Percentiles rank a stretch among this genome's conserved stretches.
Conservation (phyloP, 1,139 yeast genomes). For the Citeromyces siamensis region DNA sequence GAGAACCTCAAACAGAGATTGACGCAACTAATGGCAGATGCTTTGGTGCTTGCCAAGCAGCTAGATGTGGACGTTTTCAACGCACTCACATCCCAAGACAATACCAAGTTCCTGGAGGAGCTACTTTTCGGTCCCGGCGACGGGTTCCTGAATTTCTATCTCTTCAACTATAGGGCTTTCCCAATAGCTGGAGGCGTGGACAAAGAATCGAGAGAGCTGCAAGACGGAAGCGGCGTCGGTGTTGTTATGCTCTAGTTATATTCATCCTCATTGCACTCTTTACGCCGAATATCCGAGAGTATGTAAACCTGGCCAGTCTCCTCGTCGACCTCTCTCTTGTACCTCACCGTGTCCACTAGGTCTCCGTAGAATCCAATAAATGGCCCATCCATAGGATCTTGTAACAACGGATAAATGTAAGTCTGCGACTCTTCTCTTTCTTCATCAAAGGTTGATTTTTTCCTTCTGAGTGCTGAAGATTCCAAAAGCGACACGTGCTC, state of each 20-base stretch:
- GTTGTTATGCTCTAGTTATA: slow-evolving; percentile 56
- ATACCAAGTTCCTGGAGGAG: slow-evolving; percentile 66
- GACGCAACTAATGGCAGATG: slow-evolving; percentile 52
- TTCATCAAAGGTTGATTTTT: slow-evolving; percentile 36
- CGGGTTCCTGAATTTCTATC: slow-evolving; percentile 79
- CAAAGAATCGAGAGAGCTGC: slow-evolving; percentile 34
- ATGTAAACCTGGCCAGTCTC: slow-evolving; percentile 11
- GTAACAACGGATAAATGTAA: slow-evolving; percentile 36
- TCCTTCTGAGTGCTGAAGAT: slow-evolving; percentile 10
- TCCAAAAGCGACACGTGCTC: background rate
- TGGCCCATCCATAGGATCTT: slow-evolving; percentile 39
- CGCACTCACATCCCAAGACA: slow-evolving; percentile 86
- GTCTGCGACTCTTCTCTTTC: slow-evolving; percentile 39
- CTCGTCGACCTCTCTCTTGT: slow-evolving; percentile 10
- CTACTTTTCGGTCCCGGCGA: slow-evolving; percentile 92
- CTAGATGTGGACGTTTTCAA: slow-evolving; percentile 81
- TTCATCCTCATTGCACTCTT: slow-evolving; percentile 1
- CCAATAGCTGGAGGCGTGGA: slow-evolving; percentile 76
- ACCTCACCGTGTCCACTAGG: slow-evolving; percentile 10
- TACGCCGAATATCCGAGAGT: background rate
- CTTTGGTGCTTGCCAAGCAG: slow-evolving; percentile 60
- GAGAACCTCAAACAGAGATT: slow-evolving; percentile 44
- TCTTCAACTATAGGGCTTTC: slow-evolving; percentile 80
- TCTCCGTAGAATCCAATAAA: slow-evolving; percentile 49
- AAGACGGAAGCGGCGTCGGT: slow-evolving; percentile 70